A percentile compares a stretch with the other conserved stretches of the same genome.
These are phyloP conservation scores for Aspergillus fumigatus DNA, from an alignment of 2,329 filamentous ascomycete species.

Conservation along the genomic window DNA sequence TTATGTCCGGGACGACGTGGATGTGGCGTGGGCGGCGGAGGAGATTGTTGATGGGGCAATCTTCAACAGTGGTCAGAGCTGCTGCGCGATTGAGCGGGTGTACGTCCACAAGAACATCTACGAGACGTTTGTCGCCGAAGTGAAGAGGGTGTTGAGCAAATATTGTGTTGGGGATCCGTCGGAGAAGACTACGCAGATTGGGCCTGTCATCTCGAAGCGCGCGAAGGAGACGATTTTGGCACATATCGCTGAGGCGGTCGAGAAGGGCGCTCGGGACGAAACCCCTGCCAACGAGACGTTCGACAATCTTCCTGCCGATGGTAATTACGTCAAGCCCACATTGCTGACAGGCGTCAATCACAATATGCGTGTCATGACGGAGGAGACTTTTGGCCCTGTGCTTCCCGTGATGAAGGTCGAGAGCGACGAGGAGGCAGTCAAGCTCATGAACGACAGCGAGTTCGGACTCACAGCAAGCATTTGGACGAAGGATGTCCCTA, in stretches of 20 bases:
- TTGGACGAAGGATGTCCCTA: constrained; percentile 83
- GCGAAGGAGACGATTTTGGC: constrained; percentile 71
- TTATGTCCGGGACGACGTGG: constrained; percentile 80
- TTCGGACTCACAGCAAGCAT: constrained; percentile 95
- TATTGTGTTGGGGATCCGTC: constrained; percentile 89
- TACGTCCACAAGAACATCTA: constrained; percentile 85
- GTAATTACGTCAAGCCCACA: constrained; percentile 80
- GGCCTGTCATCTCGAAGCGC: constrained; percentile 79
- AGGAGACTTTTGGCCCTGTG: constrained; percentile 90
- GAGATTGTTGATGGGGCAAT: constrained; percentile 95
- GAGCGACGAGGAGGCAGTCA: constrained; percentile 73
- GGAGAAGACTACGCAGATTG: constrained; percentile 72
- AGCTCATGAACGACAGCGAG: constrained; percentile 89
- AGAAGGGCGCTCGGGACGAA: constrained; percentile 75
- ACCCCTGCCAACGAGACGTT: constrained; percentile 79
- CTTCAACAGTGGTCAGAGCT: constrained; percentile 98
- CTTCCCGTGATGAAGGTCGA: constrained; percentile 86
- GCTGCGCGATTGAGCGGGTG: constrained; percentile 85
- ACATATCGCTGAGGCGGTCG: constrained; percentile 77
- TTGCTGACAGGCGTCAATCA: constrained; percentile 74
- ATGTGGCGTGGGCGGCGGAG: constrained; percentile 83
- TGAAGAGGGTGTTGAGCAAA: constrained; percentile 72
- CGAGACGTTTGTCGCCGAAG: constrained; percentile 72
- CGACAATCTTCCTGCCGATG: constrained; percentile 60
- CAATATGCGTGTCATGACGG: constrained; percentile 78